A percentile compares a stretch with the other conserved stretches of the same genome.
Conservation (phyloP, 768 basidiomycete species). For the Russula virescens region DNA sequence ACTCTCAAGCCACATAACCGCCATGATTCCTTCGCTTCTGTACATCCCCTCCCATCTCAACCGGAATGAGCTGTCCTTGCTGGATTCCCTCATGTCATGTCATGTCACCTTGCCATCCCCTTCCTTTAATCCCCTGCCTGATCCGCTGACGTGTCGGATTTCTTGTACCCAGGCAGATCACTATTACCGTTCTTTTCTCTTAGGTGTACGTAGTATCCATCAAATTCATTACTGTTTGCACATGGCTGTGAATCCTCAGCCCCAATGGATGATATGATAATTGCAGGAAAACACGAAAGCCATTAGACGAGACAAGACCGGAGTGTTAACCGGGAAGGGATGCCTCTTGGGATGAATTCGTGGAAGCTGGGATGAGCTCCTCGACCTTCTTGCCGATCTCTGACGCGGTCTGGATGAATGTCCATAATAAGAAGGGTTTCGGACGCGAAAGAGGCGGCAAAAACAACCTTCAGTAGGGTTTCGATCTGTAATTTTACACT, state of each 20-base stretch:
- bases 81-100: neutral
- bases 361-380: slow-evolving; percentile 18
- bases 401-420: slow-evolving; percentile 18
- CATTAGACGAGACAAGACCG: neutral
- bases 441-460: neutral
- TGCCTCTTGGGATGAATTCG: neutral
- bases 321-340: neutral
- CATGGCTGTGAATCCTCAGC: neutral
- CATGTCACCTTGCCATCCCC: neutral
- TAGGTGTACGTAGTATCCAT: slow-evolving; percentile 11
- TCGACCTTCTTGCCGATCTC: slow-evolving; percentile 25
- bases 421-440: neutral
- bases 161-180: slow-evolving; percentile 9
- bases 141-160: slow-evolving; percentile 6
- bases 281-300: neutral
- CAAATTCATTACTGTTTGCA: slow-evolving; percentile 10
- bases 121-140: slow-evolving; percentile 1
- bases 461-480: slow-evolving; percentile 59
- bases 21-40: neutral
- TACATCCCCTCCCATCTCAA: slow-evolving; percentile 8
- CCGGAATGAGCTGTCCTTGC: neutral
- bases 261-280: neutral
- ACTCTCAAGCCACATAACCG: slow-evolving; percentile 1
- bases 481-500: slow-evolving; percentile 76
- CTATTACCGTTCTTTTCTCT: slow-evolving; percentile 2